Evolutionary conservation across 2,329 filamentous ascomycete species (phyloP).

Genomic region (Talaromyces atroroseus): DNA sequence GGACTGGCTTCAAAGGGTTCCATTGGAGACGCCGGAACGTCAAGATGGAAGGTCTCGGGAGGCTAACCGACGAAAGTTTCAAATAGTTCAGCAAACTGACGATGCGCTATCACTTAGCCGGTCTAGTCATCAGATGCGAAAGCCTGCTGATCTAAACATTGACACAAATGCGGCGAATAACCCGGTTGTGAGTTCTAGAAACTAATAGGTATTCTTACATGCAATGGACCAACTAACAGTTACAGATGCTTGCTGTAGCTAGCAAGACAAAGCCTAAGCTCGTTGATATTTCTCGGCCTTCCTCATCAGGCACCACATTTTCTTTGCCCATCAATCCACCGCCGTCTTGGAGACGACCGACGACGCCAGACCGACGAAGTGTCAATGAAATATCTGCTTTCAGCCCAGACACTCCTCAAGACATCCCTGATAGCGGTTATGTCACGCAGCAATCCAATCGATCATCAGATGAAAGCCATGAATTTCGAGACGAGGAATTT

Average conservation of each 20-base stretch:
- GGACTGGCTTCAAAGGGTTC: slow-evolving; percentile 34
- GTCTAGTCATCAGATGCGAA: slow-evolving; percentile 13
- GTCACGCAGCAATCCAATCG: slow-evolving; percentile 24
- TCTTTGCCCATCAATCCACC: slow-evolving; percentile 22
- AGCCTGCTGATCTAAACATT: slow-evolving; percentile 10
- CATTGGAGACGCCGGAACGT: slow-evolving; percentile 23
- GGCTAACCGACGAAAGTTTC: slow-evolving; percentile 30
- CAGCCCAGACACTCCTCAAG: slow-evolving; percentile 34
- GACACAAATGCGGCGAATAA: slow-evolving; percentile 14
- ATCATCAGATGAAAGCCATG: slow-evolving; percentile 21
- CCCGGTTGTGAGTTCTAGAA: slow-evolving; percentile 9
- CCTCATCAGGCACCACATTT: slow-evolving; percentile 25
- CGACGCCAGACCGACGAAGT: slow-evolving; percentile 29
- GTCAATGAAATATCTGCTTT: slow-evolving; percentile 34
- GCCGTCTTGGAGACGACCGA: slow-evolving; percentile 23
- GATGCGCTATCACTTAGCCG: slow-evolving; percentile 18
- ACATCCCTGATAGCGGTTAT: slow-evolving; percentile 33
- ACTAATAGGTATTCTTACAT: not conserved
- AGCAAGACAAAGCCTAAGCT: slow-evolving; percentile 34
- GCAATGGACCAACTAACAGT: slow-evolving; percentile 9
- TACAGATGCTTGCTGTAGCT: slow-evolving; percentile 25
- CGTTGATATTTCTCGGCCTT: slow-evolving; percentile 35
- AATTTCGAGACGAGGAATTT: slow-evolving; percentile 25
- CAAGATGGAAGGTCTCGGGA: slow-evolving; percentile 23
- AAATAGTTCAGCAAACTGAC: slow-evolving; percentile 33